Evolutionary conservation across 139 green algal genomes (phyloP).

Genomic region (Tetraselmis chui): DNA sequence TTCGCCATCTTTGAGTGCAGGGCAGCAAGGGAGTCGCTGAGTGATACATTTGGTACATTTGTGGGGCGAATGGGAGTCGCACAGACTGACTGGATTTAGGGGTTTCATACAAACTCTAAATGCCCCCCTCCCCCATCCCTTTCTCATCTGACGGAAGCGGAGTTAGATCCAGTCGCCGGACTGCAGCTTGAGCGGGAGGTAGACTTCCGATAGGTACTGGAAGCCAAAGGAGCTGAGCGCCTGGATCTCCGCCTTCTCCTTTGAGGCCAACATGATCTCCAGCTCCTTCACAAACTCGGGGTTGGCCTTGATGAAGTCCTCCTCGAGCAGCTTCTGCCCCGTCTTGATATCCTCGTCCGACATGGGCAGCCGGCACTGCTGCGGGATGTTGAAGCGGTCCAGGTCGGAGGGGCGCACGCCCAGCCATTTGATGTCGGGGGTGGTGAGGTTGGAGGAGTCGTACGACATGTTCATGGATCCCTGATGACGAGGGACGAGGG

Average conservation of each 20-base stretch:
- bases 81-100: too few relatives aligned
- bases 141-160: too few relatives aligned
- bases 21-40: too few relatives aligned
- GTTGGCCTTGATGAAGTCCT: slow-evolving; percentile 91
- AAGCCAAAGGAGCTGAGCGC: slow-evolving; percentile 90
- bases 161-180: slow-evolving; percentile 83
- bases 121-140: too few relatives aligned
- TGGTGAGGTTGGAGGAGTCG: slow-evolving; percentile 86
- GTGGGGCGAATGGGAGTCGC: too few relatives aligned
- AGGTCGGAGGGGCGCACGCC: slow-evolving; percentile 83
- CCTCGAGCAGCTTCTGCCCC: slow-evolving; percentile 78
- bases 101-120: too few relatives aligned
- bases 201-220: slow-evolving; percentile 76
- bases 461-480: slow-evolving; percentile 86
- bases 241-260: slow-evolving; percentile 96
- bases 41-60: too few relatives aligned
- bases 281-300: slow-evolving; percentile 91
- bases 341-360: slow-evolving; percentile 85
- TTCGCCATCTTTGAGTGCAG: too few relatives aligned
- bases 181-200: slow-evolving; percentile 88
- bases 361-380: slow-evolving; percentile 91
- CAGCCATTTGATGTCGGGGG: slow-evolving; percentile 88
- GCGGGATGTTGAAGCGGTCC: slow-evolving; percentile 84
- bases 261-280: slow-evolving; percentile 86
- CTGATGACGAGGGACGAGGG: slow-evolving; percentile 10